A percentile compares a stretch with the other conserved stretches of the same genome.
phyloP scores from a whole-genome alignment of 306 rosid species.

The Lotus japonicus region DNA sequence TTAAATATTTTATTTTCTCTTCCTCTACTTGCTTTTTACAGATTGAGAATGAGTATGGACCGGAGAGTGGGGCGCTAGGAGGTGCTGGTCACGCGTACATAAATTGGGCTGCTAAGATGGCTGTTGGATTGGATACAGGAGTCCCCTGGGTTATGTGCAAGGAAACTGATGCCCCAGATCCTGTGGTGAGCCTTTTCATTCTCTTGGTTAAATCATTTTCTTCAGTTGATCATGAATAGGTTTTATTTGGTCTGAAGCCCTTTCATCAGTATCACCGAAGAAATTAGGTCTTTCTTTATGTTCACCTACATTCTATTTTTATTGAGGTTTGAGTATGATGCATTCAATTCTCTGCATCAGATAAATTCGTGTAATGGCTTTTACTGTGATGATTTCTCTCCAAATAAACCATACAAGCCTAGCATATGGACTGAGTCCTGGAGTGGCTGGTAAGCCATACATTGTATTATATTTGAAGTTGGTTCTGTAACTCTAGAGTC shows the following conservation, averaged over 20 bases:
- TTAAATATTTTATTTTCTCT: neutral
- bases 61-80: slow-evolving; percentile 54
- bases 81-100: slow-evolving; percentile 66
- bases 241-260: neutral
- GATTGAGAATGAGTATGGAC: slow-evolving; percentile 97
- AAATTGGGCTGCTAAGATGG: slow-evolving; percentile 96
- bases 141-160: slow-evolving; percentile 99
- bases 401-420: slow-evolving; percentile 94
- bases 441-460: slow-evolving; percentile 85
- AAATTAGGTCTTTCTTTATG: no score
- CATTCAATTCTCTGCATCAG: slow-evolving; percentile 35
- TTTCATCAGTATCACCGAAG: neutral
- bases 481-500: slow-evolving; percentile 3
- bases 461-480: neutral
- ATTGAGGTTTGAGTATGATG: slow-evolving; percentile 20
- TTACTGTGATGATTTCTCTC: slow-evolving; percentile 82
- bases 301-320: neutral
- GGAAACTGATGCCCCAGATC: slow-evolving; percentile 97
- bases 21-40: slow-evolving; percentile 5
- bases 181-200: slow-evolving; percentile 50
- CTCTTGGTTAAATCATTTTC: neutral
- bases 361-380: slow-evolving; percentile 92
- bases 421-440: slow-evolving; percentile 93
- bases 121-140: slow-evolving; percentile 77
- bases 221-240: neutral